Evolutionary conservation across 139 green algal species (phyloP), one percentile per base, ranked within the genome.

Genomic region (Coelastrella sp.): DNA sequence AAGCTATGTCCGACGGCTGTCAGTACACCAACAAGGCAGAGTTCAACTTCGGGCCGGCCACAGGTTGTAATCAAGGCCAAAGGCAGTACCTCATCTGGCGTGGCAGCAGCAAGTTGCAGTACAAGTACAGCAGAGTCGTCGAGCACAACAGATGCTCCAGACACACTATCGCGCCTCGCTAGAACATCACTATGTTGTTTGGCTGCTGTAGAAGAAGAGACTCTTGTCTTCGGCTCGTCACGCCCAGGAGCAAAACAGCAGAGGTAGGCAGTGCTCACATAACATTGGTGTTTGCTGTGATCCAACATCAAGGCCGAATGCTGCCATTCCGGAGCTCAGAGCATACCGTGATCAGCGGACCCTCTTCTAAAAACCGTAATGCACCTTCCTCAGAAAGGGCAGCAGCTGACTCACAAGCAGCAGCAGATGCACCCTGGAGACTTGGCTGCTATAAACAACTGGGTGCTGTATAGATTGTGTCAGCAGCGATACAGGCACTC

Each of bases 161-260:
- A 47, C 32, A 47, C 32, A 47, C 32, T 47, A 47, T 47, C 32
- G 32, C 32, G 32, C 32, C 32, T 47, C 32, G 32, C 32, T 47
- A 47, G 10, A 71, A 71, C 61, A 71, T 19, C 61, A 71, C 11
- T 10, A 71, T 13, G 11, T 71, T 77, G 17, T 32, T 8, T 22
- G 16, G 8, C 16, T 23, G 71, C 6, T 77, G 71, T 64, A 78
- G 82, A 23, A 3, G 65, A 79, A 4, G 82, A 87, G 65, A 3
- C 4, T 2, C n/a, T 77, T 19, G 82, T 87, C 61, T 87, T 17
- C 11, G 82, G 82, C 3, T 22, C 82, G 61, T 61, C 82, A 17
- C 20, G 82, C 17, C 82, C 82, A 20, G 82, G 82, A n/a, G 82
- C 82, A 17, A 77, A 77, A 32, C 82, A 87, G 64, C 82, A 87